phyloP scores from a whole-genome alignment of 1,284 basidiomycete genomes.

The Neolentinus lepideus region DNA sequence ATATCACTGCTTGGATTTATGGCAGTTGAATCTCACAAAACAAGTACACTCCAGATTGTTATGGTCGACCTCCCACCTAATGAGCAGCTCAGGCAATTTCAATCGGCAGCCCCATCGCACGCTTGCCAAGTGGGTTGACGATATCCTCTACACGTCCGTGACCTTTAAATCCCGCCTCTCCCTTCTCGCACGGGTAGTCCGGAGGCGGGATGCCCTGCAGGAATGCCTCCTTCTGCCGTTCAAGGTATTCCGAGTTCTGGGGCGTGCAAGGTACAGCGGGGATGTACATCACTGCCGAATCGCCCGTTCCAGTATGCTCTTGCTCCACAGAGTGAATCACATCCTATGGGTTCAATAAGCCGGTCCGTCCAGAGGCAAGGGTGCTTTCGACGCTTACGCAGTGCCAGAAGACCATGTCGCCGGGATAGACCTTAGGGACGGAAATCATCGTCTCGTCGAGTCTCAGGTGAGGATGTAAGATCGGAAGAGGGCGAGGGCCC shows the following conservation, averaged over 20 bases:
- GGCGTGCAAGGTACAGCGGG: conserved; percentile 72
- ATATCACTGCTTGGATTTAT: too few relatives aligned
- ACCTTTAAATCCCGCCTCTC: conserved; percentile 49
- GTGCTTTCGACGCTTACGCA: conserved; percentile 31
- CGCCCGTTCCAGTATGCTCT: conserved; percentile 58
- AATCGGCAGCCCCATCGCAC: conserved; percentile 45
- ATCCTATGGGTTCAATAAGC: conserved; percentile 30
- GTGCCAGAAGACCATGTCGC: conserved; percentile 87
- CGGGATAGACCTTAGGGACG: conserved; percentile 67
- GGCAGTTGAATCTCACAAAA: too few relatives aligned
- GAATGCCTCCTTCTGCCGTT: conserved; percentile 57
- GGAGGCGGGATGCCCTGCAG: conserved; percentile 55
- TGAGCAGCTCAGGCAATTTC: conserved; percentile 14
- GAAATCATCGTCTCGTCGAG: conserved; percentile 72
- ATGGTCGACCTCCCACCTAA: too few relatives aligned
- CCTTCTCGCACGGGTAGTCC: conserved; percentile 62
- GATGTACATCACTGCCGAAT: conserved; percentile 82
- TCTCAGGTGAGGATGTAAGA: conserved; percentile 59
- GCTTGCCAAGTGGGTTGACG: conserved; percentile 33
- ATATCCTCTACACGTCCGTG: conserved; percentile 44
- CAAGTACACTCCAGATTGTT: too few relatives aligned
- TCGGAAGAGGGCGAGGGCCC: conserved; percentile 45
- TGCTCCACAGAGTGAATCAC: conserved; percentile 76
- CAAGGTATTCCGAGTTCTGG: conserved; percentile 54
- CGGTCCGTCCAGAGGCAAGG: not conserved